These are phyloP conservation scores for Physcomitrellopsis africana DNA, from an alignment of 225 moss, liverwort and hornwort genomes.

Conservation along the genomic window DNA sequence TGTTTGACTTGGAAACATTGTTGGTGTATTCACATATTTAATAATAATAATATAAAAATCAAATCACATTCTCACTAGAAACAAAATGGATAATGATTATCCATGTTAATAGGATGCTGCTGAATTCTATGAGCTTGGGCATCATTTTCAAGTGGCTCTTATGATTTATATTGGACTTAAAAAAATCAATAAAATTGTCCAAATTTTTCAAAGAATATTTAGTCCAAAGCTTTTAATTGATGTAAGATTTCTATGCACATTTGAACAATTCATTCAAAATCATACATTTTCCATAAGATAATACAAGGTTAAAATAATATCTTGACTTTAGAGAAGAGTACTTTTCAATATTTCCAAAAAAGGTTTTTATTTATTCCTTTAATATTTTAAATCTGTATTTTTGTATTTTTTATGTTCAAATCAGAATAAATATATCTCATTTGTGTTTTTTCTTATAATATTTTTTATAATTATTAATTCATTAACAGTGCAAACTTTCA, in stretches of 20 bases:
- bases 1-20: no score
- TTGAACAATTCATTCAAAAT: background rate
- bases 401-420: no score
- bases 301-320: no score
- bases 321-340: no score
- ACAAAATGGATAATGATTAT: fast-evolving
- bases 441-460: no score
- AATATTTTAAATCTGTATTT: no score
- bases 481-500: background rate
- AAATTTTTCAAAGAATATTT: background rate
- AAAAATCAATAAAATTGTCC: constrained; percentile 20
- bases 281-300: background rate
- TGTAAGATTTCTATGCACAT: background rate
- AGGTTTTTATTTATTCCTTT: no score
- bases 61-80: no score
- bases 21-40: no score
- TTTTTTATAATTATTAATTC: background rate
- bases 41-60: no score
- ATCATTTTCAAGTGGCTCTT: constrained; percentile 38
- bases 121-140: constrained; percentile 45
- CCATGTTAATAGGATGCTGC: constrained; percentile 28
- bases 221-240: constrained; percentile 37
- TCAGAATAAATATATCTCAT: no score
- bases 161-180: constrained; percentile 25
- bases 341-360: no score